Evolutionary conservation across 257 asterid species (phyloP).

Genomic region (Ilex asprella): DNA sequence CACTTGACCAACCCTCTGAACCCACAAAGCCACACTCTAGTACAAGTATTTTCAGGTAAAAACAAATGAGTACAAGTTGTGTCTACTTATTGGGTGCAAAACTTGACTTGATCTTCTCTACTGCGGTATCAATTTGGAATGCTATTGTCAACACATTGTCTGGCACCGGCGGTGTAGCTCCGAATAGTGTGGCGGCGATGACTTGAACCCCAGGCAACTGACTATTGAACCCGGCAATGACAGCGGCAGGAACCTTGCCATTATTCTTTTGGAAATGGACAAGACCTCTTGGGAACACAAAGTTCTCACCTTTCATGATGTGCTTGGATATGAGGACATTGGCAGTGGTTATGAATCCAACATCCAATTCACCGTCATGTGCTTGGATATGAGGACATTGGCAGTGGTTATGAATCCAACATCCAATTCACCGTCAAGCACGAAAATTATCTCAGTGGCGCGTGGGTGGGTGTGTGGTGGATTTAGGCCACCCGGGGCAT

Average conservation of each 20-base stretch:
- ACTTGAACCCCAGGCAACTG: constrained; percentile 49
- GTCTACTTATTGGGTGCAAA: constrained; percentile 52
- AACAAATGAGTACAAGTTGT: too few species aligned
- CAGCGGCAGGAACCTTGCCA: too few species aligned
- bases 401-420: too few species aligned
- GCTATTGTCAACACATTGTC: constrained; percentile 56
- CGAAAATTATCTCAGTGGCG: too few species aligned
- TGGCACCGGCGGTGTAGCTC: constrained; percentile 58
- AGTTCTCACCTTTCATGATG: constrained; percentile 57
- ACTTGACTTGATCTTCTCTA: constrained; percentile 57
- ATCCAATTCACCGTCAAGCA: too few species aligned
- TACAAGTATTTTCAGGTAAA: too few species aligned
- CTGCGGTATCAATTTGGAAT: constrained; percentile 49
- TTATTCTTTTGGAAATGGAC: constrained; percentile 82
- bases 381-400: constrained; percentile 47
- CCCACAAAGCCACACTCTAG: too few species aligned
- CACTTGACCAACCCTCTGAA: too few species aligned
- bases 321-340: constrained; percentile 48
- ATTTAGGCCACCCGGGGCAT: too few species aligned
- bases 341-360: too few species aligned
- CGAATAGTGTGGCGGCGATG: constrained; percentile 56
- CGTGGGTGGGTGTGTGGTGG: too few species aligned
- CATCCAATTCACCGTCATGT: not conserved
- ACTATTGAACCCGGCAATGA: too few species aligned
- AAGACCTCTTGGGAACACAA: constrained; percentile 63